phyloP scores from a whole-genome alignment of 2,329 filamentous ascomycete genomes.

The Conoideocrella luteorostrata region DNA sequence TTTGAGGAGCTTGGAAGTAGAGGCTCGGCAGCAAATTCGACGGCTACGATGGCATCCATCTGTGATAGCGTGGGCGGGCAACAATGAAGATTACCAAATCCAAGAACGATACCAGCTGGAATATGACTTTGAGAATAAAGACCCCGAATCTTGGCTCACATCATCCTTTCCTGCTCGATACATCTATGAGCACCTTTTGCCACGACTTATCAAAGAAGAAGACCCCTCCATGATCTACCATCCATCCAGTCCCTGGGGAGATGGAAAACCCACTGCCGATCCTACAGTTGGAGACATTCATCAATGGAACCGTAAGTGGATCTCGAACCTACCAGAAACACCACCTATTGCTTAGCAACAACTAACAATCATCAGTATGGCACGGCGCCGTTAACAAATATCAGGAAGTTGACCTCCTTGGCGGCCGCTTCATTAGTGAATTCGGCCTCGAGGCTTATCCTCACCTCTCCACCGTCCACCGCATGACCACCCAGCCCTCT shows the following conservation, averaged over 20 bases:
- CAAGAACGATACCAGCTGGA: slow-evolving; percentile 61
- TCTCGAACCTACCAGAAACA: neutral
- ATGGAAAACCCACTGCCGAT: slow-evolving; percentile 50
- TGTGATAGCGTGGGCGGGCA: slow-evolving; percentile 71
- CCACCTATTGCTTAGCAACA: neutral
- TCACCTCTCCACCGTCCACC: slow-evolving; percentile 61
- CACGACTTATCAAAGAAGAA: slow-evolving; percentile 55
- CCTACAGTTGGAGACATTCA: slow-evolving; percentile 71
- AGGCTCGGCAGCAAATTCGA: slow-evolving; percentile 57
- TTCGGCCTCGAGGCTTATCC: slow-evolving; percentile 65
- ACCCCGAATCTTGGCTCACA: slow-evolving; percentile 69
- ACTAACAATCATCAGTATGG: slow-evolving; percentile 47
- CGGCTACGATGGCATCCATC: slow-evolving; percentile 55
- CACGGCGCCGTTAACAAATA: slow-evolving; percentile 66
- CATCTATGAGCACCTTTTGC: slow-evolving; percentile 72
- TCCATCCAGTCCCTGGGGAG: slow-evolving; percentile 67
- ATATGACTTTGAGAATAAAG: slow-evolving; percentile 67
- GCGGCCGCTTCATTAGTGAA: slow-evolving; percentile 72
- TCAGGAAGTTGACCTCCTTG: slow-evolving; percentile 64
- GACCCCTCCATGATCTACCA: slow-evolving; percentile 62
- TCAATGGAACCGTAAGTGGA: slow-evolving; percentile 51
- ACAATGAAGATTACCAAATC: slow-evolving; percentile 78
- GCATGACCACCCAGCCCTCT: slow-evolving; percentile 49
- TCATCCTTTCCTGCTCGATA: slow-evolving; percentile 72
- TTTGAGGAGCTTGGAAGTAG: slow-evolving; percentile 49